Base-by-base conservation (phyloP, 352 stramenopile species). In the Globisporangium echinulatum region DNA sequence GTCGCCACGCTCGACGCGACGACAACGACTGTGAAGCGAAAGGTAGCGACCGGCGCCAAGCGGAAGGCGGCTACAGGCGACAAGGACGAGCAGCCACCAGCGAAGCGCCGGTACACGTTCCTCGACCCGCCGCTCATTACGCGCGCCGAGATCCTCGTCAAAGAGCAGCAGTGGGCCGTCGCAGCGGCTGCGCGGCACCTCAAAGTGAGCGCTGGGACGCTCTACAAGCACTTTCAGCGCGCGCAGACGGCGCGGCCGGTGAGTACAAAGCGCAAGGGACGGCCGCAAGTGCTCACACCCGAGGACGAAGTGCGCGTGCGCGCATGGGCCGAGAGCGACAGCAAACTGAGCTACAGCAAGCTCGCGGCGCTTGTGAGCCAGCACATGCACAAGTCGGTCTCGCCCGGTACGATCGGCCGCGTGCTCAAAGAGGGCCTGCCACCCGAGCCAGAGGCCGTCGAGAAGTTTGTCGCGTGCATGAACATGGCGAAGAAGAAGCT, bases 161-260 rank as follows among this genome's bases (percentile, higher is more conserved):
- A 57, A 19, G 52, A 57, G 52, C 52, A 57, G 52, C 52, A 57
- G 17, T 57, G 52, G 52, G 52, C 39, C 9, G 52, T 57, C 10
- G 52, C 52, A n/a, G 52, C 52, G 5, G 52, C 52, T 7, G 52
- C 52, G 52, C 52, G 52, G n/a, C 52, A 57, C 52, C 52, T 57
- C 39, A 57, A 57, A n/a, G 52, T 57, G 52, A 57, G 52, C 52
- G 52, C 52, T n/a, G 52, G 52, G 7, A 57, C 52, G 52, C 52
- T 57, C 52, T 57, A 57, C 52, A 57, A 57, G 52, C 52, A 57
- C 52, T 57, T 57, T 39, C 52, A 57, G 40, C 52, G 52, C 52
- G 52, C 52, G 40, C 52, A 57, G 39, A 49, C 39, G 6, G 52
- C n/a, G 39, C 52, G 52, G 4, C 52, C 52, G 2, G 17, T 17